phyloP scores from a whole-genome alignment of 306 rosid genomes.

The Cucumis cinereus region DNA sequence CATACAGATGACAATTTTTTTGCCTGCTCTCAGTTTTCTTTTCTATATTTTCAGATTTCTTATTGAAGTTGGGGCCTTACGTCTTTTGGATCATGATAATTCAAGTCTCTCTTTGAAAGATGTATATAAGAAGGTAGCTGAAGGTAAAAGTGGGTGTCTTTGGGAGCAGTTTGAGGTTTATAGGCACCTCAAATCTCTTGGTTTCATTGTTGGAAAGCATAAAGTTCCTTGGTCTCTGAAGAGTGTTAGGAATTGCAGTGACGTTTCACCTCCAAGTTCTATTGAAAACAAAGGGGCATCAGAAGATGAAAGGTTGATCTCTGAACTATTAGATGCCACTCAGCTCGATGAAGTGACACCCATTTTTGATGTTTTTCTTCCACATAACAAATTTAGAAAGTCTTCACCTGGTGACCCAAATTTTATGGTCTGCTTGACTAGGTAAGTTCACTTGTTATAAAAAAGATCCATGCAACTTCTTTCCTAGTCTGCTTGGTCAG shows the following conservation, averaged over 20 bases:
- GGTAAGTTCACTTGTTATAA: constrained; percentile 26
- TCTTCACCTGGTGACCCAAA: constrained; percentile 62
- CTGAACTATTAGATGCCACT: constrained; percentile 28
- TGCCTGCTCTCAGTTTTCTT: neutral
- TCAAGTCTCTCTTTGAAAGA: constrained; percentile 34
- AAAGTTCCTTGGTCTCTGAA: constrained; percentile 59
- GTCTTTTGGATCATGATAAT: constrained; percentile 30
- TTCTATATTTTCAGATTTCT: constrained; percentile 36
- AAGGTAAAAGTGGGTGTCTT: constrained; percentile 28
- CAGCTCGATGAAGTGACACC: constrained; percentile 37
- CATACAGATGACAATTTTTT: neutral
- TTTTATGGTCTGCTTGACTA: constrained; percentile 51
- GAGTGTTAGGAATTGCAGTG: constrained; percentile 17
- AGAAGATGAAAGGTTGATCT: constrained; percentile 17
- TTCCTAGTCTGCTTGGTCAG: no score
- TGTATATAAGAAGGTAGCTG: constrained; percentile 34
- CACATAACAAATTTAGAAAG: constrained; percentile 70
- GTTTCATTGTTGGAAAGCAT: constrained; percentile 51
- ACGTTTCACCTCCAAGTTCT: constrained; percentile 16
- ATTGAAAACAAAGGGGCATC: constrained; percentile 15
- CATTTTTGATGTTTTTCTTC: constrained; percentile 61
- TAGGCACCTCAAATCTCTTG: constrained; percentile 68
- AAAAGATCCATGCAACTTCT: no score
- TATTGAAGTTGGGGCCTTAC: constrained; percentile 56
- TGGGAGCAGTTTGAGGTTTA: constrained; percentile 83